Percentiles rank a stretch among this genome's conserved stretches.
Evolutionary conservation across 257 asterid genomes (phyloP).

Genomic region (Solanum tacnaense): DNA sequence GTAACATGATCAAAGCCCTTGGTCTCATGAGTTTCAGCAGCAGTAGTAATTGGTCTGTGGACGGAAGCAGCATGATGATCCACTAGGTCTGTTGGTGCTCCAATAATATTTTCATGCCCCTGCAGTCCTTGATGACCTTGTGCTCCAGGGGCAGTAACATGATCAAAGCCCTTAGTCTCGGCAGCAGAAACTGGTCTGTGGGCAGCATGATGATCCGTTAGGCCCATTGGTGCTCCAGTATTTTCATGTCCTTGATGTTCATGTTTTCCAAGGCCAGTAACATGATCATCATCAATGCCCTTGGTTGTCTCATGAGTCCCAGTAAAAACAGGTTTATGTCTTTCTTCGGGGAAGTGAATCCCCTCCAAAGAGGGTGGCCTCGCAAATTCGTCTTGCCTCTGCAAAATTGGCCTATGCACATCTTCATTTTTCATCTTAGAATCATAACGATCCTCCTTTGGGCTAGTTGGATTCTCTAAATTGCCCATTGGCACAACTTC

Average conservation of each 20-base stretch:
- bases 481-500: conserved; percentile 6
- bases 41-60: not conserved
- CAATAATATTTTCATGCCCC: conserved; percentile 6
- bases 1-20: not conserved
- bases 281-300: not conserved
- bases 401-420: not conserved
- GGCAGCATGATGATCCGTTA: not conserved
- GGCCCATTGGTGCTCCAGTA: conserved; percentile 9
- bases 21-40: not conserved
- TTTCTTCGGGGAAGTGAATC: conserved; percentile 3
- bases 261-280: not conserved
- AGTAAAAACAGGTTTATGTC: not conserved
- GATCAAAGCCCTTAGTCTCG: not conserved
- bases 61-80: not conserved
- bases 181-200: not conserved
- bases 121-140: not conserved
- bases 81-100: conserved; percentile 10
- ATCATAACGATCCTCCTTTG: conserved; percentile 17
- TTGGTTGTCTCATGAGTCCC: not conserved
- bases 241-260: not conserved
- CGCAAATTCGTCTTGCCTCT: not conserved
- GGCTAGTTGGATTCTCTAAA: conserved; percentile 18
- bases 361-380: conserved; percentile 1
- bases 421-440: not conserved
- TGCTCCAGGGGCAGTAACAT: not conserved